Percentiles rank a stretch among this genome's conserved stretches.
phyloP scores from a whole-genome alignment of 441 rosid species.

The Erysimum pusillum region DNA sequence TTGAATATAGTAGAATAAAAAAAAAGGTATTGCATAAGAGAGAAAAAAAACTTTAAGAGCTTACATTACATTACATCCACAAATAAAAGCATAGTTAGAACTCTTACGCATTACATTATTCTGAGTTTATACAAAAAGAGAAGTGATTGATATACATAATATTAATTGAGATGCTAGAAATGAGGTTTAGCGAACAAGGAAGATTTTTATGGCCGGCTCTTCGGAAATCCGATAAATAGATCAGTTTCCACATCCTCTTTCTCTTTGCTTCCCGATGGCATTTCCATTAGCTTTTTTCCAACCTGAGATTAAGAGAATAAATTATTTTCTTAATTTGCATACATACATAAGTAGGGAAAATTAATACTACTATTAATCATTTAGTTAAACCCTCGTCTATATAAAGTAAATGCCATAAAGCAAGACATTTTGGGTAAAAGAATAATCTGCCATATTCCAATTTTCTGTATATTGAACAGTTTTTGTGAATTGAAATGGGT shows the following conservation, averaged over 20 bases:
- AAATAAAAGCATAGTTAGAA: not conserved
- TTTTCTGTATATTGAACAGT: not conserved
- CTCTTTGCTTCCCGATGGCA: constrained; percentile 22
- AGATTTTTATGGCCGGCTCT: constrained; percentile 19
- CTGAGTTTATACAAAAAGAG: constrained; percentile 1
- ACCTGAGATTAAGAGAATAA: constrained; percentile 8
- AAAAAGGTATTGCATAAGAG: not conserved
- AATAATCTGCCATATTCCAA: not conserved
- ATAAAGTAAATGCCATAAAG: constrained; percentile 5
- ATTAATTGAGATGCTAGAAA: constrained; percentile 22
- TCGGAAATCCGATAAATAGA: constrained; percentile 24
- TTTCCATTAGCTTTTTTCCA: constrained; percentile 24
- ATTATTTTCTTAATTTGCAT: not conserved
- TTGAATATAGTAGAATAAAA: too few relatives aligned
- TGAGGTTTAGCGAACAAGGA: constrained; percentile 1
- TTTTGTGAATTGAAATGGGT: constrained; percentile 24
- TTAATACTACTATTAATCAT: not conserved
- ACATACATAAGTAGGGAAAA: not conserved
- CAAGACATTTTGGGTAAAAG: not conserved
- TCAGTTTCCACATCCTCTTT: constrained; percentile 38
- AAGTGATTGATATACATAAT: constrained; percentile 3
- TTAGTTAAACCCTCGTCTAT: constrained; percentile 37
- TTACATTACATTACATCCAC: not conserved
- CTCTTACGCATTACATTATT: not conserved
- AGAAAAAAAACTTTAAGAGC: not conserved